Base-by-base conservation (phyloP, 495 filamentous ascomycete species). In the Ramalina intermedia region DNA sequence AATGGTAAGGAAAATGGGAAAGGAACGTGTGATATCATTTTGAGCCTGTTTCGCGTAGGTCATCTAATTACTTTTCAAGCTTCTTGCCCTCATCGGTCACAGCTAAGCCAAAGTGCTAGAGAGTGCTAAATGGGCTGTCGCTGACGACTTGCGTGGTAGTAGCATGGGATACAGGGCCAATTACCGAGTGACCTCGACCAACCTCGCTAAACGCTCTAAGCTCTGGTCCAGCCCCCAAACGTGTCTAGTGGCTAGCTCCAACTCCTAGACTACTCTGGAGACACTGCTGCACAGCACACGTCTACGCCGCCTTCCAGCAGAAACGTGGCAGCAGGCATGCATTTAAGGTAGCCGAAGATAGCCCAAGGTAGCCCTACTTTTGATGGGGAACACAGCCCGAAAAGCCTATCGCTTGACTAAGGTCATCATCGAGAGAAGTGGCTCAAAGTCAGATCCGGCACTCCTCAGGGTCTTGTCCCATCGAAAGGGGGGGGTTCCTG, bases 271-370 rank as follows among this genome's bases (percentile, higher is more conserved):
- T 14, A 7, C 38, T 33, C 2, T 3, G 37, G 37, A 6, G 44
- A 47, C 44, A 27, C 24, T 36, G 24, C 44, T 47, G 44, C 44
- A 47, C 44, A 35, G 44, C 44, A 47, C 44, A 21, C 0, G 21
- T 16, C 33, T n/a, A 27, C n/a, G 12, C 44, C 23, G 23, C 43
- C 17, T 23, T 11, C 24, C 17, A 44, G 41, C n/a, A 47, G 24
- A 27, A 47, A 47, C 44, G 44, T 47, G 44, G 44, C 44, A 47
- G 44, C 44, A 47, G 44, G 44, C 44, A 47, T 47, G 21, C 23
- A 37, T n/a, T 17, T 47, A 47, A 47, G 44, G 44, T 47, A 47
- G 44, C 44, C 44, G 23, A 24, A 24, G 23, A 24, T 24, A 24
- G 23, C 23, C 23, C 23, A 24, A 24, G 23, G 23, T 47, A 47